Evolutionary conservation across 2,329 filamentous ascomycete genomes (phyloP).

Genomic region (Sporothrix euskadiensis): DNA sequence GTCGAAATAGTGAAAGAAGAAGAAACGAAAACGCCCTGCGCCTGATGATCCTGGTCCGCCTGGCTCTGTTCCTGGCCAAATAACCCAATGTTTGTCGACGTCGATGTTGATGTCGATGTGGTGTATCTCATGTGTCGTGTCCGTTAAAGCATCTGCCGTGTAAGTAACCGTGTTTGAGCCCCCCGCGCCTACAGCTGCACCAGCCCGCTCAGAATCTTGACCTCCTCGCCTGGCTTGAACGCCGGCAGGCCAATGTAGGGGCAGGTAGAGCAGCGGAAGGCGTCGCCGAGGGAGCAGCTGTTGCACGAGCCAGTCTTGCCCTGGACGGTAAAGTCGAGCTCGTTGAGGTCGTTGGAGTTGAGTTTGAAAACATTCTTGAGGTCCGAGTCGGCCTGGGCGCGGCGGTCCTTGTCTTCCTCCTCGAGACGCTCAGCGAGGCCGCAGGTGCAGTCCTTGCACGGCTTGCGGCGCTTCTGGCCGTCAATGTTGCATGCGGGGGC

Average conservation of each 20-base stretch:
- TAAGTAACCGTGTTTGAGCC: neutral
- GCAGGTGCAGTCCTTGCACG: constrained; percentile 98
- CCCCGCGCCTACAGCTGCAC: constrained; percentile 64
- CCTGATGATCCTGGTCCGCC: constrained; percentile 2
- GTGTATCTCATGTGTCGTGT: constrained; percentile 1
- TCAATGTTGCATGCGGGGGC: constrained; percentile 86
- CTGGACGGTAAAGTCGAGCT: constrained; percentile 96
- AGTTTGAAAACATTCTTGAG: constrained; percentile 61
- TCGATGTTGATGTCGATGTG: neutral
- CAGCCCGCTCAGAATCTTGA: constrained; percentile 80
- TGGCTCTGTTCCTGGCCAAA: constrained; percentile 19
- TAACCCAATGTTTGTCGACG: neutral
- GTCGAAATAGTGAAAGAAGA: neutral
- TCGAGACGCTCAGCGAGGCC: constrained; percentile 83
- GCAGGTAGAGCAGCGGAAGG: constrained; percentile 71
- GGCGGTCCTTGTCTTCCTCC: constrained; percentile 67
- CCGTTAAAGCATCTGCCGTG: neutral
- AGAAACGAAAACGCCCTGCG: constrained; percentile 10
- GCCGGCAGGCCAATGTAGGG: constrained; percentile 91
- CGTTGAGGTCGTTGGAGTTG: constrained; percentile 74
- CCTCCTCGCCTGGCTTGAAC: constrained; percentile 96
- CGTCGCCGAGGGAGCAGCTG: constrained; percentile 91
- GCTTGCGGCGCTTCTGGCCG: constrained; percentile 80
- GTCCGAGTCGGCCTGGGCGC: constrained; percentile 38
- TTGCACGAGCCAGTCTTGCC: constrained; percentile 89